Evolutionary conservation across 2,329 filamentous ascomycete genomes (phyloP).

Genomic region (Venturia asperata): DNA sequence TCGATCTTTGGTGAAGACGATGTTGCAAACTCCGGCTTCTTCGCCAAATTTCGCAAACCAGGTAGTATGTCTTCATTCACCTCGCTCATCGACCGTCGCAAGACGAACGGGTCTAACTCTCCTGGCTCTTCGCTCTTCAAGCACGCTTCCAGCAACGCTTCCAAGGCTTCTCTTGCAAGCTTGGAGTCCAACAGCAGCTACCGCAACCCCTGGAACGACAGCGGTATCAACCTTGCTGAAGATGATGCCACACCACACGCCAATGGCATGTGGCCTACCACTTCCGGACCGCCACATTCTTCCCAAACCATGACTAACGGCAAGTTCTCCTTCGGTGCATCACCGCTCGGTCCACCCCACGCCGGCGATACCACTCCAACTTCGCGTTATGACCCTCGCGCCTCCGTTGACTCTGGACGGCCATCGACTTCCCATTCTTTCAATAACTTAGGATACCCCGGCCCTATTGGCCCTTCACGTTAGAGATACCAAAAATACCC

Average conservation of each 20-base stretch:
- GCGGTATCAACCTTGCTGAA: conserved; percentile 86
- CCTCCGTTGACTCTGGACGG: conserved; percentile 83
- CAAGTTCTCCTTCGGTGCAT: conserved; percentile 18
- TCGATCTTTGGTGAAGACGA: conserved; percentile 76
- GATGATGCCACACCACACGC: conserved; percentile 51
- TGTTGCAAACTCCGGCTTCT: conserved; percentile 67
- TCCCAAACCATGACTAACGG: conserved; percentile 17
- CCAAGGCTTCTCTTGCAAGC: conserved; percentile 90
- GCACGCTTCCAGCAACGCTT: conserved; percentile 74
- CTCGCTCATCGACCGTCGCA: conserved; percentile 90
- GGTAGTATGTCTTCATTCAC: conserved; percentile 91
- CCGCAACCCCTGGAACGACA: conserved; percentile 97
- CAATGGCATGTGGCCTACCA: conserved; percentile 18
- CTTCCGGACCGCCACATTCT: conserved; percentile 12
- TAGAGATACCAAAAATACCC: conserved; percentile 18
- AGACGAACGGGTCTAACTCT: conserved; percentile 69
- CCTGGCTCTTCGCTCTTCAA: conserved; percentile 72
- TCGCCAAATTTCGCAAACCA: conserved; percentile 89
- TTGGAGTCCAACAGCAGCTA: conserved; percentile 93
- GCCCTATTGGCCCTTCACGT: conserved; percentile 63
- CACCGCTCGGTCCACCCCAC: conserved; percentile 35
- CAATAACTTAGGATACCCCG: conserved; percentile 78
- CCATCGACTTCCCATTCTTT: conserved; percentile 90
- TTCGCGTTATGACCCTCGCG: conserved; percentile 66
- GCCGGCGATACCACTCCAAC: conserved; percentile 66